Conservation (phyloP, 495 filamentous ascomycete genomes). For the Penicillium angulare region DNA sequence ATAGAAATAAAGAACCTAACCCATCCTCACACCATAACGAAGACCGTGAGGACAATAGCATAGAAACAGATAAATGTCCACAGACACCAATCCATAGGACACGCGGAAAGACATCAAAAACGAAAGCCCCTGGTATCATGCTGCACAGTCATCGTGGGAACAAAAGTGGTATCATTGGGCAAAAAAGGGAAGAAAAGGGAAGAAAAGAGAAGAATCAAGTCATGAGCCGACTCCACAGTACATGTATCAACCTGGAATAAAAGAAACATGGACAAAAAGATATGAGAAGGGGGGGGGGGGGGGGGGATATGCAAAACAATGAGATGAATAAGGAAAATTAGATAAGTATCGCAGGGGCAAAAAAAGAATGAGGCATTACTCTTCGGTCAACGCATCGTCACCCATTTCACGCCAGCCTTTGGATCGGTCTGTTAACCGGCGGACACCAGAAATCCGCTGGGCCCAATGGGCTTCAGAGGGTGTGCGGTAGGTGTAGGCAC, state of each 20-base stretch:
- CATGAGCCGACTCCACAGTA: conserved; percentile 13
- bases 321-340: conserved; percentile 6
- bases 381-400: conserved; percentile 82
- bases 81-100: conserved; percentile 16
- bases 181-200: conserved; percentile 4
- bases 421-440: conserved; percentile 70
- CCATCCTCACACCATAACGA: conserved; percentile 19
- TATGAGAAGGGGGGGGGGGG: too few species aligned
- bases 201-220: conserved; percentile 1
- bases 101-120: conserved; percentile 26
- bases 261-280: conserved; percentile 6
- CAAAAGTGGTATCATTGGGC: conserved; percentile 47
- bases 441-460: conserved; percentile 71
- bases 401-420: conserved; percentile 85
- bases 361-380: conserved; percentile 38
- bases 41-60: conserved; percentile 21
- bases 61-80: conserved; percentile 22
- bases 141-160: conserved; percentile 41
- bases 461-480: conserved; percentile 85
- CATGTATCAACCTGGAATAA: conserved; percentile 5
- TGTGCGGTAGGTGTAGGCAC: conserved; percentile 91
- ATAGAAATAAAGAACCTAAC: conserved; percentile 7
- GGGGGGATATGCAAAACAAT: neutral
- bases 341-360: too few species aligned
- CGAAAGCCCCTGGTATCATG: conserved; percentile 41